phyloP scores from a whole-genome alignment of 371 early-diverging fungal genomes.

The Sporodiniella umbellata region DNA sequence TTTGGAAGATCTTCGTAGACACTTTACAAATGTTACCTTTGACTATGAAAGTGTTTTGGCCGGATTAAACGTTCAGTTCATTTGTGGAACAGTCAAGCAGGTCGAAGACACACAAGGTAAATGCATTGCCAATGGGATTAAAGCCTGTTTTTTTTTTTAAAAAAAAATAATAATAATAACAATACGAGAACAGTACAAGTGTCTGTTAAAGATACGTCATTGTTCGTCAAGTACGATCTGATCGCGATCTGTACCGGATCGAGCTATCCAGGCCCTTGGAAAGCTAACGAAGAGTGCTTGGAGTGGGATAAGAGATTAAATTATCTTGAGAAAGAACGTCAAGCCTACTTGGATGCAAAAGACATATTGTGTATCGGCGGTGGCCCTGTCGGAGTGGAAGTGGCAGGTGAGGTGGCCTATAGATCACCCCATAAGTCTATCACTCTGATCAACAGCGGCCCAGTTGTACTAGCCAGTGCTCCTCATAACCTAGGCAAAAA shows the following conservation, averaged over 20 bases:
- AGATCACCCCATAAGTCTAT: conserved; percentile 36
- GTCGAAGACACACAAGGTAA: conserved; percentile 26
- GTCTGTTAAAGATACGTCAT: not conserved
- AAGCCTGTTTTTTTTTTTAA: not conserved
- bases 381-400: conserved; percentile 53
- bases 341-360: conserved; percentile 27
- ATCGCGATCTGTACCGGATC: conserved; percentile 36
- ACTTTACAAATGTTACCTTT: conserved; percentile 22
- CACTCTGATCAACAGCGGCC: conserved; percentile 33
- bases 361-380: conserved; percentile 53
- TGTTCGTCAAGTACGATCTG: conserved; percentile 19
- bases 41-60: conserved; percentile 16
- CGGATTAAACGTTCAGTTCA: conserved; percentile 16
- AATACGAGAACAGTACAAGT: not conserved
- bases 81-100: conserved; percentile 20
- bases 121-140: no score
- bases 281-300: conserved; percentile 9
- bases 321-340: conserved; percentile 20
- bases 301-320: conserved; percentile 11
- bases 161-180: no score
- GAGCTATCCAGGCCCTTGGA: conserved; percentile 36
- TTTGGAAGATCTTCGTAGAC: conserved; percentile 20
- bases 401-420: conserved; percentile 48
- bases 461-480: conserved; percentile 17
- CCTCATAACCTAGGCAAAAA: conserved; percentile 16